Conservation (phyloP, 371 early-diverging fungal genomes). For the Apophysomyces variabilis region DNA sequence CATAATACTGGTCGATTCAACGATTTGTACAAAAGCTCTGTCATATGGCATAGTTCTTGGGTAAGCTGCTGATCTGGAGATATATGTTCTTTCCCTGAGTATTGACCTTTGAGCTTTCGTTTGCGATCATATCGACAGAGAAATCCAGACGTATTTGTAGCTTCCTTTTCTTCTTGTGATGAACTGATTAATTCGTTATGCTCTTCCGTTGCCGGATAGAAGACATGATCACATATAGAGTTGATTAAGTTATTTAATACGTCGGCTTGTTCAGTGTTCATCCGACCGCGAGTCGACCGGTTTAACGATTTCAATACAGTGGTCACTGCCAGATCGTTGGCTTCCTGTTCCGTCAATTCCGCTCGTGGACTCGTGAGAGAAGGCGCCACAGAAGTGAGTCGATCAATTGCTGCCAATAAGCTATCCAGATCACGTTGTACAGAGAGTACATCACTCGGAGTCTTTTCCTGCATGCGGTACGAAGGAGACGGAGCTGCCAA, state of each 20-base stretch:
- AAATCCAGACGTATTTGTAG: background rate
- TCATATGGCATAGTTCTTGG: background rate
- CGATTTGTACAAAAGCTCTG: background rate
- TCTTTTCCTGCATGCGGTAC: constrained; percentile 1
- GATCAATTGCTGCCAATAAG: background rate
- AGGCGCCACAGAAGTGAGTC: background rate
- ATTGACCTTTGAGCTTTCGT: background rate
- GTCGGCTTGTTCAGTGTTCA: background rate
- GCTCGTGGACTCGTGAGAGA: background rate
- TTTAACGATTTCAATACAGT: background rate
- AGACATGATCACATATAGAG: background rate
- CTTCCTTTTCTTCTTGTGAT: background rate
- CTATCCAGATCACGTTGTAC: background rate
- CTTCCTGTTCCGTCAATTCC: background rate
- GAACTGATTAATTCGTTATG: background rate
- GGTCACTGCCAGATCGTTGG: background rate
- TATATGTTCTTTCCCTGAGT: background rate
- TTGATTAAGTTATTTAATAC: background rate
- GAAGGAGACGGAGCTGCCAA: background rate
- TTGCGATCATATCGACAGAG: background rate
- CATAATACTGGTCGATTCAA: background rate
- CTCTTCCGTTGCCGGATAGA: background rate
- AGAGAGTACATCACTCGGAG: background rate
- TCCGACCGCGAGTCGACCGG: background rate
- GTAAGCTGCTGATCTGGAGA: background rate